phyloP scores from a whole-genome alignment of 2,329 filamentous ascomycete species.

The Aureobasidium pullulans region DNA sequence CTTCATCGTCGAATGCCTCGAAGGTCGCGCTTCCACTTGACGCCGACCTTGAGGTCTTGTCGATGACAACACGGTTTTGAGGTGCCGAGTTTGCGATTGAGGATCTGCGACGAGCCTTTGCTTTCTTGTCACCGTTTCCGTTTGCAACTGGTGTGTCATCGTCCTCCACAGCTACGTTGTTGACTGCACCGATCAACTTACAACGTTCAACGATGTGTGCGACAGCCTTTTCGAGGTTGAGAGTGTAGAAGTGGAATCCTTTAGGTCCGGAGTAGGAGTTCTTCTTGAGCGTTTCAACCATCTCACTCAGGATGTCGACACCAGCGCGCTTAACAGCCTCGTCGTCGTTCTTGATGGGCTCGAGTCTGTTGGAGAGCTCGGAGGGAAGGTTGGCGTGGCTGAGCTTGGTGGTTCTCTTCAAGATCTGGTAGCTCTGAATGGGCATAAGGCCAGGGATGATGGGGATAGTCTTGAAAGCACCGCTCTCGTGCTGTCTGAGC shows the following conservation, averaged over 20 bases:
- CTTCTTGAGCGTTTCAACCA: conserved; percentile 71
- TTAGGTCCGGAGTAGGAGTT: conserved; percentile 52
- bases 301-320: conserved; percentile 74
- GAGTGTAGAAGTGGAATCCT: conserved; percentile 95
- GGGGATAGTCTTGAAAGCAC: conserved; percentile 74
- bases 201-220: conserved; percentile 85
- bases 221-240: conserved; percentile 94
- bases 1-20: conserved; percentile 70
- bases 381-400: conserved; percentile 79
- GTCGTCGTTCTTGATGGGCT: conserved; percentile 69
- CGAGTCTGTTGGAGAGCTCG: conserved; percentile 60
- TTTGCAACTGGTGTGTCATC: conserved; percentile 23
- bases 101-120: conserved; percentile 49
- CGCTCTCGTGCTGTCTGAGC: conserved; percentile 73
- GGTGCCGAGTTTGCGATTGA: conserved; percentile 79
- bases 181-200: conserved; percentile 62
- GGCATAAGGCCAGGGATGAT: conserved; percentile 97
- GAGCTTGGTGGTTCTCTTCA: conserved; percentile 87
- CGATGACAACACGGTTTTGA: conserved; percentile 77
- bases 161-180: conserved; percentile 37
- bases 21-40: conserved; percentile 41
- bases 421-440: conserved; percentile 93
- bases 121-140: conserved; percentile 21
- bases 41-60: conserved; percentile 44
- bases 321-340: conserved; percentile 73